Percentiles rank a stretch among this genome's conserved stretches.
These are phyloP conservation scores for Nigrospora sphaerica DNA, from an alignment of 2,329 filamentous ascomycete genomes.

Conservation along the genomic window DNA sequence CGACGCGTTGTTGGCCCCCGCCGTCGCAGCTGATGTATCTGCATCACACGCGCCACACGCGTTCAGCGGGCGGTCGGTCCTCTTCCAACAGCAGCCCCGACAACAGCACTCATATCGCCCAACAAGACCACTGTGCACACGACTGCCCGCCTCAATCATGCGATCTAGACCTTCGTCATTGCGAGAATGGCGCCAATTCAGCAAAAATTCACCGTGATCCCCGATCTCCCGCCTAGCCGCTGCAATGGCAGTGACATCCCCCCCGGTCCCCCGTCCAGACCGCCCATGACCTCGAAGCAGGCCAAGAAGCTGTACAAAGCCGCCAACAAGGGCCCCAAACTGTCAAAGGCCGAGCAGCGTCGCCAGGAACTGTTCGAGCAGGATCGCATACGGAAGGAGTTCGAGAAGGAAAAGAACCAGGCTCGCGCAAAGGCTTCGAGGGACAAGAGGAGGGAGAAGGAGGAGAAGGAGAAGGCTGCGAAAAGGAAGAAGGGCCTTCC, in stretches of 20 bases:
- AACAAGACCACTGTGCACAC: too few relatives aligned
- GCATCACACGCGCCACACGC: too few relatives aligned
- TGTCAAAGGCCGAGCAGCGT: constrained; percentile 36
- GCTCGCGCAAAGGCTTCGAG: constrained; percentile 40
- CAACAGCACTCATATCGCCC: too few relatives aligned
- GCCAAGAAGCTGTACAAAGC: constrained; percentile 45
- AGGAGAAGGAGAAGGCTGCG: constrained; percentile 38
- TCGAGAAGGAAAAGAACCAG: constrained; percentile 40
- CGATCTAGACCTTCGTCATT: neutral
- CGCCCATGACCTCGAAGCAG: constrained; percentile 43
- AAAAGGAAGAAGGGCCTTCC: constrained; percentile 46
- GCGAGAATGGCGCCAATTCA: constrained; percentile 26
- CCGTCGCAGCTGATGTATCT: too few relatives aligned
- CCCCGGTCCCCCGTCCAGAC: constrained; percentile 13
- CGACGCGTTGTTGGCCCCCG: too few relatives aligned
- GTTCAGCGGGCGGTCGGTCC: too few relatives aligned
- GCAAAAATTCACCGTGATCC: constrained; percentile 26
- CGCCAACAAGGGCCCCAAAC: constrained; percentile 45
- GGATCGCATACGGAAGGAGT: constrained; percentile 45
- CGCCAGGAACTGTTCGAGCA: constrained; percentile 38
- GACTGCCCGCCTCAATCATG: too few relatives aligned
- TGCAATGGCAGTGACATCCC: constrained; percentile 9
- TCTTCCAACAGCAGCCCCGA: too few relatives aligned
- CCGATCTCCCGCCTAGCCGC: constrained; percentile 19
- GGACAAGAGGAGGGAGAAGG: constrained; percentile 50